These are phyloP conservation scores for Syncephalis fuscata DNA, from an alignment of 371 early-diverging fungal genomes.

Conservation along the genomic window DNA sequence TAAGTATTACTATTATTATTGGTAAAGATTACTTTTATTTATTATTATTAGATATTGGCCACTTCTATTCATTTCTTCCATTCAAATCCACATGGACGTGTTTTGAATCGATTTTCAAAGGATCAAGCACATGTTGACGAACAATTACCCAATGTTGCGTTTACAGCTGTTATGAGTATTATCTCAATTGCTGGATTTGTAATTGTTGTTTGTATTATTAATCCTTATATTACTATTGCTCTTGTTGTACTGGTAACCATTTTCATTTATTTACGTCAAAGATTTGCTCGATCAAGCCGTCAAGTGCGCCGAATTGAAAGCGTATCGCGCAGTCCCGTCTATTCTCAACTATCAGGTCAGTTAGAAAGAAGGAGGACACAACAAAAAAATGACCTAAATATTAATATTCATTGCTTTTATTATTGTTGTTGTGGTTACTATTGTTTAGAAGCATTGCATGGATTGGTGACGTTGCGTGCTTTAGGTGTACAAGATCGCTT, in stretches of 20 bases:
- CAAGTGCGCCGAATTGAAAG: constrained; percentile 70
- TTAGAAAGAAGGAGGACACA: no score
- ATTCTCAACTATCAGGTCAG: constrained; percentile 67
- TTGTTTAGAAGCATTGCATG: constrained; percentile 56
- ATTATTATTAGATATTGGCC: no score
- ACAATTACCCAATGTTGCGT: constrained; percentile 35
- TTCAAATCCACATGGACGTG: constrained; percentile 73
- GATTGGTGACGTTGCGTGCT: constrained; percentile 60
- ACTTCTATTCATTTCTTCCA: constrained; percentile 87
- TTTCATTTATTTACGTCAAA: constrained; percentile 10
- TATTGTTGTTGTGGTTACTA: no score
- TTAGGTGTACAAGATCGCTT: constrained; percentile 29
- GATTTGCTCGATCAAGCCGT: constrained; percentile 51
- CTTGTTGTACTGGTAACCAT: constrained; percentile 14
- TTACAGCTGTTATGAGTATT: constrained; percentile 25
- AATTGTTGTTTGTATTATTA: constrained; percentile 18
- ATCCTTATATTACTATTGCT: constrained; percentile 16
- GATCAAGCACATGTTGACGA: constrained; percentile 78
- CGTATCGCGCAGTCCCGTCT: constrained; percentile 62
- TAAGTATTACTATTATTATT: no score
- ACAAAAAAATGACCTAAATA: no score
- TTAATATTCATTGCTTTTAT: no score
- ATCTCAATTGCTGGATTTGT: constrained; percentile 22
- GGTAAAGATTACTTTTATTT: no score
- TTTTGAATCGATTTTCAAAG: constrained; percentile 74